Evolutionary conservation across 2,329 filamentous ascomycete species (phyloP).

Genomic region (Clarireedia hainanense): DNA sequence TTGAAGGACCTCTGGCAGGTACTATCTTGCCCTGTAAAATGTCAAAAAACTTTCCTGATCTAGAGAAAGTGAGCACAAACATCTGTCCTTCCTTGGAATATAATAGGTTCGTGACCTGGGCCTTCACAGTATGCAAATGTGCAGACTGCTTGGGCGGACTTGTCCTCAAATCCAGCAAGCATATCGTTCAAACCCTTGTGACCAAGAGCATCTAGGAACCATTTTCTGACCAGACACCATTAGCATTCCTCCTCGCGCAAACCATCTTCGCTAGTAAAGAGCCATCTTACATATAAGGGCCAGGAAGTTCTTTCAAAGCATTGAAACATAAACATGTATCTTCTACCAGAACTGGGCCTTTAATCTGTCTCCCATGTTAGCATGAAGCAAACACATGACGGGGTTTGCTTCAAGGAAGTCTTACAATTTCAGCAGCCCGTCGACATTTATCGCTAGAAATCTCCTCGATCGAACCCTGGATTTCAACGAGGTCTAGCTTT

Average conservation of each 20-base stretch:
- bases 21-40: constrained; percentile 66
- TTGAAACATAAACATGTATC: constrained; percentile 93
- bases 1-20: constrained; percentile 65
- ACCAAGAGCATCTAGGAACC: constrained; percentile 80
- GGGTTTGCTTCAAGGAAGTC: background rate
- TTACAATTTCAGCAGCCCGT: constrained; percentile 69
- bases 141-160: constrained; percentile 86
- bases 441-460: constrained; percentile 83
- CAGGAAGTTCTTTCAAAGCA: constrained; percentile 82
- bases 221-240: constrained; percentile 57
- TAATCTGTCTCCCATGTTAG: constrained; percentile 43
- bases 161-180: constrained; percentile 80
- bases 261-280: background rate
- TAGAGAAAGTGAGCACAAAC: constrained; percentile 38
- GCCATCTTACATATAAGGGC: constrained; percentile 75
- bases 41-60: constrained; percentile 8
- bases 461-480: constrained; percentile 88
- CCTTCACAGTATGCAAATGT: constrained; percentile 90
- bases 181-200: constrained; percentile 84
- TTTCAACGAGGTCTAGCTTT: constrained; percentile 73
- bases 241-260: background rate
- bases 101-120: constrained; percentile 71
- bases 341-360: constrained; percentile 87
- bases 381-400: constrained; percentile 1
- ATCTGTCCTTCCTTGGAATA: constrained; percentile 87